A percentile compares a stretch with the other conserved stretches of the same genome.
Conservation (phyloP, 1,284 basidiomycete genomes). For the Ganoderma lucidum region DNA sequence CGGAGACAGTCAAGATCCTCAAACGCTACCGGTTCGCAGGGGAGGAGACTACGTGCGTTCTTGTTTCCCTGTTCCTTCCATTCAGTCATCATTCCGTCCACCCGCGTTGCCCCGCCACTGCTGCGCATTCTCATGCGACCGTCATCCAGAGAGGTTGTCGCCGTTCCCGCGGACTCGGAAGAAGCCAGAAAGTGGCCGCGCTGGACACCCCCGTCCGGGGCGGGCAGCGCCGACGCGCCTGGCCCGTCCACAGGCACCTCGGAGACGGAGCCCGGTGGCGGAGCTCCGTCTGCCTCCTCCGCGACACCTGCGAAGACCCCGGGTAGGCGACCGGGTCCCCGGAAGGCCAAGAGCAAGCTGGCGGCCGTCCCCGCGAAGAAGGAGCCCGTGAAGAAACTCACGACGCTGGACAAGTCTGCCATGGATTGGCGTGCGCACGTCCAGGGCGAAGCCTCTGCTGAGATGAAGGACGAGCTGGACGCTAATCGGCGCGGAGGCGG, state of each 20-base stretch:
- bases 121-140: constrained; percentile 32
- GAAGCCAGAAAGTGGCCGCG: constrained; percentile 80
- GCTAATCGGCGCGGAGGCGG: constrained; percentile 76
- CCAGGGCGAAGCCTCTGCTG: constrained; percentile 46
- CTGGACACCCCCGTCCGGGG: constrained; percentile 48
- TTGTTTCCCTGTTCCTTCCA: constrained; percentile 8
- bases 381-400: constrained; percentile 74
- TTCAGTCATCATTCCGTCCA: constrained; percentile 5
- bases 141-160: constrained; percentile 66
- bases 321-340: constrained; percentile 63
- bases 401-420: constrained; percentile 82
- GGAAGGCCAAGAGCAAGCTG: constrained; percentile 66
- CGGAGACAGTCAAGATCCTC: constrained; percentile 61
- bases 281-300: constrained; percentile 22
- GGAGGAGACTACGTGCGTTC: constrained; percentile 70
- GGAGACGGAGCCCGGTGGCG: constrained; percentile 21
- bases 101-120: constrained; percentile 9
- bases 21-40: constrained; percentile 79
- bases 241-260: constrained; percentile 19
- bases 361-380: constrained; percentile 52
- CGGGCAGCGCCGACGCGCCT: constrained; percentile 17
- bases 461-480: constrained; percentile 73
- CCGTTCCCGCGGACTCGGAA: constrained; percentile 73
- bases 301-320: constrained; percentile 32
- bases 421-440: constrained; percentile 84